Percentiles rank a stretch among this genome's conserved stretches.
Evolutionary conservation across 2,329 filamentous ascomycete species (phyloP).

Genomic region (Diaporthe caulivora): DNA sequence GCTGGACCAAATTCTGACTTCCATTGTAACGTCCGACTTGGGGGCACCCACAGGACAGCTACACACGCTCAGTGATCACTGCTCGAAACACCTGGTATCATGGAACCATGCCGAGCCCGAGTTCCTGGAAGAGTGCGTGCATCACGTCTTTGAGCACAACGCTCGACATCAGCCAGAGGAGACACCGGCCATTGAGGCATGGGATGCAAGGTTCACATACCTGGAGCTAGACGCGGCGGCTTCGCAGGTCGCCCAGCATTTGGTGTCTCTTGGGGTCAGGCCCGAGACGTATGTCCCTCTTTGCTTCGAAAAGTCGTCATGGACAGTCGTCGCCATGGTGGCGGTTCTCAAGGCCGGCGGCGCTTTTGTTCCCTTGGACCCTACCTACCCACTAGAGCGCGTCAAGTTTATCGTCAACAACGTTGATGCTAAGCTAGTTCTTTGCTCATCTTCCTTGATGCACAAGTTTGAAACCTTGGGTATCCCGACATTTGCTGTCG

Average conservation of each 20-base stretch:
- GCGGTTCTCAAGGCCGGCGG: constrained; percentile 25
- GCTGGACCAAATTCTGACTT: background rate
- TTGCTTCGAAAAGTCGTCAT: constrained; percentile 1
- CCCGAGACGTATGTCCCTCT: constrained; percentile 10
- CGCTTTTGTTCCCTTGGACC: constrained; percentile 19
- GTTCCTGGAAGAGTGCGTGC: constrained; percentile 19
- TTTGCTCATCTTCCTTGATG: constrained; percentile 9
- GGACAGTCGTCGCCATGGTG: constrained; percentile 3
- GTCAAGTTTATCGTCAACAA: constrained; percentile 39
- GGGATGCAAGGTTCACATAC: constrained; percentile 11
- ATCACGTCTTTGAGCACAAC: background rate
- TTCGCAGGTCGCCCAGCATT: constrained; percentile 3
- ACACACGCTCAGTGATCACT: background rate
- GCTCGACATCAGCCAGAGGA: background rate
- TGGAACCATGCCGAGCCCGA: constrained; percentile 3
- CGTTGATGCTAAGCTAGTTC: constrained; percentile 11
- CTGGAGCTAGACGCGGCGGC: background rate
- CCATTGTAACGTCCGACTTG: background rate
- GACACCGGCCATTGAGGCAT: constrained; percentile 16
- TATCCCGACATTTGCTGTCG: background rate
- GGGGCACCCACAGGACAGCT: background rate
- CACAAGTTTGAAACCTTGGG: background rate
- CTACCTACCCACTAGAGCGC: constrained; percentile 37
- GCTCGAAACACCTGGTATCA: background rate
- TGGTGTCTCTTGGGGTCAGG: background rate